These are phyloP conservation scores for Malassezia pachydermatis DNA, from an alignment of 1,284 basidiomycete species.

Conservation along the genomic window DNA sequence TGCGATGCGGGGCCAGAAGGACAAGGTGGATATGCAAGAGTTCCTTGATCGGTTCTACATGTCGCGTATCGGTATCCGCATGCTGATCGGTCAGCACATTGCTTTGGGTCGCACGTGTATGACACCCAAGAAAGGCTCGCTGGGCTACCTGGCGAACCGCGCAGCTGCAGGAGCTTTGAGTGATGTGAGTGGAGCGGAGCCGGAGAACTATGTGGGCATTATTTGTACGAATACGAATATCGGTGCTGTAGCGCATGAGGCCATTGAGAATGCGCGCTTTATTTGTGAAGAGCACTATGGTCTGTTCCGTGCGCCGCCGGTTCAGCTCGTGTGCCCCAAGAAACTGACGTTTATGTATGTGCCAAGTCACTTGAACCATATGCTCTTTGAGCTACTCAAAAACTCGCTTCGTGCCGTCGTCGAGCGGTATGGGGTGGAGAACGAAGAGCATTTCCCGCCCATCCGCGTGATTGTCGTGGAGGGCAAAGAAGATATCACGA, in stretches of 20 bases:
- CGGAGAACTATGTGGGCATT: constrained; percentile 80
- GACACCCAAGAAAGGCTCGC: not conserved
- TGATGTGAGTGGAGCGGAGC: constrained; percentile 24
- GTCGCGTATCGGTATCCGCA: constrained; percentile 65
- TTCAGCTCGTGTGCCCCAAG: constrained; percentile 86
- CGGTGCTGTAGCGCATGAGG: constrained; percentile 59
- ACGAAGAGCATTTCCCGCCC: constrained; percentile 72
- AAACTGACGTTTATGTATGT: constrained; percentile 88
- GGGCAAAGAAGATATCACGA: constrained; percentile 72
- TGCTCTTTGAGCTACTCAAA: constrained; percentile 95
- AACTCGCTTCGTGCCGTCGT: constrained; percentile 95
- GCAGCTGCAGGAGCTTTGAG: constrained; percentile 21
- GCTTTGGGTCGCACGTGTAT: constrained; percentile 31
- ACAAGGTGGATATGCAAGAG: constrained; percentile 79
- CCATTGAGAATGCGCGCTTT: constrained; percentile 94
- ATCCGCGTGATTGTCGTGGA: constrained; percentile 96
- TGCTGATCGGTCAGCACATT: constrained; percentile 47
- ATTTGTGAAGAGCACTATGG: constrained; percentile 86
- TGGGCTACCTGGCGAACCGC: constrained; percentile 4
- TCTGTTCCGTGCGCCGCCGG: constrained; percentile 89
- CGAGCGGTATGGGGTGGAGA: constrained; percentile 75
- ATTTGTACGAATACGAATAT: constrained; percentile 77
- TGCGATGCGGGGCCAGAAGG: constrained; percentile 48
- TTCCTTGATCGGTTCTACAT: constrained; percentile 98
- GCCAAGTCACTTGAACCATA: constrained; percentile 77